Evolutionary conservation across 371 early-diverging fungal species (phyloP).

Genomic region (Haplosporangium sp.): DNA sequence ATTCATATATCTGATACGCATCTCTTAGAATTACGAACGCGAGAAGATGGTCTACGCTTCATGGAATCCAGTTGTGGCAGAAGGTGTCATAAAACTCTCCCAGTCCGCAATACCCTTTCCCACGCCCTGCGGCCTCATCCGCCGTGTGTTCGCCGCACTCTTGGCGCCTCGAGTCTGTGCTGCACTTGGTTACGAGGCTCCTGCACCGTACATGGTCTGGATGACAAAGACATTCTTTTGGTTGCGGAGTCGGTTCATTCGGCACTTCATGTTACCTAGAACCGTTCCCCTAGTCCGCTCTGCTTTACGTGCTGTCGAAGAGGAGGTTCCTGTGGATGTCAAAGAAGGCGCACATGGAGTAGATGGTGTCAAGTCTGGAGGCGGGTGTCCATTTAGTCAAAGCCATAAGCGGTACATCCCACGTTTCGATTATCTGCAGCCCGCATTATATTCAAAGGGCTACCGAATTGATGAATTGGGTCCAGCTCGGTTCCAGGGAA

Average conservation of each 20-base stretch:
- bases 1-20: not conserved
- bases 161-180: not conserved
- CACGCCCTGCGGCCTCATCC: not conserved
- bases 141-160: not conserved
- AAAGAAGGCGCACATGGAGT: not conserved
- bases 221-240: not conserved
- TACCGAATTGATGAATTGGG: conserved; percentile 21
- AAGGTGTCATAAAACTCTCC: not conserved
- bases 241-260: conserved; percentile 4
- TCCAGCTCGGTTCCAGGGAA: conserved; percentile 10
- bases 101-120: not conserved
- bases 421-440: conserved; percentile 6
- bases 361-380: not conserved
- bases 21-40: conserved; percentile 5
- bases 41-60: conserved; percentile 5
- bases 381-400: conserved; percentile 3
- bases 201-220: not conserved
- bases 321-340: not conserved
- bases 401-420: conserved; percentile 6
- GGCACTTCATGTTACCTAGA: conserved; percentile 13
- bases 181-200: not conserved
- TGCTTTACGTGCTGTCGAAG: conserved; percentile 7
- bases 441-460: conserved; percentile 1
- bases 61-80: not conserved
- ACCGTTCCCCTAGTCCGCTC: not conserved